These are phyloP conservation scores for Streptanthus diversifolius DNA, from an alignment of 345 rosid genomes.

Conservation along the genomic window DNA sequence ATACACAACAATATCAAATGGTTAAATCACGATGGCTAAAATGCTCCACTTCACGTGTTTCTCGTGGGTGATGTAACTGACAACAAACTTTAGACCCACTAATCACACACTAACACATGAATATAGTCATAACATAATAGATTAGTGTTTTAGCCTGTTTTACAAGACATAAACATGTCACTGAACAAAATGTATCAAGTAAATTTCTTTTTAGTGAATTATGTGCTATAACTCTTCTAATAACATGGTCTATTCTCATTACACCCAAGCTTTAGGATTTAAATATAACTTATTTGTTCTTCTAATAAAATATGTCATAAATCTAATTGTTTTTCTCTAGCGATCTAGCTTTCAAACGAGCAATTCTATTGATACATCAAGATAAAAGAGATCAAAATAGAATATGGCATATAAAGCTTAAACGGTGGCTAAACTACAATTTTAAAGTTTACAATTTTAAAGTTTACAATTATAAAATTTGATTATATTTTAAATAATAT, in stretches of 20 bases:
- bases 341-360: no score
- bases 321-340: no score
- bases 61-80: conserved; percentile 23
- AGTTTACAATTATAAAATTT: no score
- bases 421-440: no score
- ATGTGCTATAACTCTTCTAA: background rate
- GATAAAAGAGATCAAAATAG: no score
- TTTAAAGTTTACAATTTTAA: no score
- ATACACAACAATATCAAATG: background rate
- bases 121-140: background rate
- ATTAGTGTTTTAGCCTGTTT: background rate
- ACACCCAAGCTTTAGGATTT: background rate
- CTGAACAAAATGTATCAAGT: background rate
- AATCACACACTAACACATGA: conserved; percentile 13
- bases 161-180: background rate
- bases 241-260: background rate
- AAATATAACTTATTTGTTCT: background rate
- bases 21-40: conserved; percentile 29
- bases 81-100: background rate
- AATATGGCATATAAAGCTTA: no score
- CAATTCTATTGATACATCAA: no score
- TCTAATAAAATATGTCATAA: background rate
- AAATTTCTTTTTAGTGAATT: background rate
- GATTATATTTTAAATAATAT: no score
- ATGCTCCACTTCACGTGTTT: conserved; percentile 31